Base-by-base conservation (phyloP, 495 filamentous ascomycete genomes). In the Aspergillus cavernicola region DNA sequence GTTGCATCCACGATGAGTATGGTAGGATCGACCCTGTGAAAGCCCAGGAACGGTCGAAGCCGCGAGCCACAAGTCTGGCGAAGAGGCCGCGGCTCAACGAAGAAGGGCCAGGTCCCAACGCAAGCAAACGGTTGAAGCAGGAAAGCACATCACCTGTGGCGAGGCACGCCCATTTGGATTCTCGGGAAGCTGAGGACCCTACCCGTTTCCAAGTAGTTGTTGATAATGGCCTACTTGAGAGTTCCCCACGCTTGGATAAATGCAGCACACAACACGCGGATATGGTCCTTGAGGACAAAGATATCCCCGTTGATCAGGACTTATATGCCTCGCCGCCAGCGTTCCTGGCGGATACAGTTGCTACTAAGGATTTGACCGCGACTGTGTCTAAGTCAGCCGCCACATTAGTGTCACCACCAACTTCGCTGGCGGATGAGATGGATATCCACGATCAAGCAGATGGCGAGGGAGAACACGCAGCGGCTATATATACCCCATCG, bases 1-100 rank as follows among this genome's bases (percentile, higher is more conserved):
- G 84, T 56, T 87, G 84, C 58, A 83, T 87, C 20, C 84, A 87
- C 55, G 82, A 86, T 54, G 81, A 82, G 50, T 74, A 78, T 56
- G 84, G 84, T 31, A 73, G 81, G 46, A 76, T 86, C 26, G 84
- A 87, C 58, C 82, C 82, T 1, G 63, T 80, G 52, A 86, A 85
- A 51, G 78, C 80, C 6, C 73, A 77, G 42, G 83, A 85, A 60
- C 66, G 74, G 19, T 77, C 82, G 4, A 77, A 82, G 44, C 83
- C 82, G 44, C 75, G 82, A 52, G 78, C 77, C 18, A 72, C 75
- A 31, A 69, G 67, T 45, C 66, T 70, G 4, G 63, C 69, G 18
- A 80, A 82, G 55, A 70, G 77, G 39, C 70, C 73, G n/a, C 71
- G 73, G 13, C 58, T 67, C 4, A 69, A 66, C 57, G 75, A 75